Percentiles rank a stretch among this genome's conserved stretches.
phyloP scores from a whole-genome alignment of 768 basidiomycete genomes.

The Leccinum longicurvipes region DNA sequence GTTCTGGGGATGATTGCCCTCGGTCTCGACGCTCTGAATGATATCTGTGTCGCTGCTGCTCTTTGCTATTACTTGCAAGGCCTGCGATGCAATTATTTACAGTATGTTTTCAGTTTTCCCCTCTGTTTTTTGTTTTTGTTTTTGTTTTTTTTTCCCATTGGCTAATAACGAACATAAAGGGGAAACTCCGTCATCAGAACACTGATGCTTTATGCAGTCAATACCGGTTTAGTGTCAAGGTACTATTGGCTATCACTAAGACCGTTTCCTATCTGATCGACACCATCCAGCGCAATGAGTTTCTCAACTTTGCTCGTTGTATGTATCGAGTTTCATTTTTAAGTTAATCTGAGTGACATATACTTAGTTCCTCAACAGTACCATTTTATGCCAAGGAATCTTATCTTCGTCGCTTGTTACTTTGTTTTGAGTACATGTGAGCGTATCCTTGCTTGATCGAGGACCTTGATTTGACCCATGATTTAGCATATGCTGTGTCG shows the following conservation, averaged over 20 bases:
- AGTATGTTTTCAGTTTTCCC: constrained; percentile 30
- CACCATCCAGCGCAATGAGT: constrained; percentile 27
- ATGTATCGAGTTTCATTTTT: constrained; percentile 16
- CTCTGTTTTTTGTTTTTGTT: background rate
- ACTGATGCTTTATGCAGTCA: constrained; percentile 58
- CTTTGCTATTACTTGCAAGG: constrained; percentile 54
- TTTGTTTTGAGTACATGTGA: constrained; percentile 65
- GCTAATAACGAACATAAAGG: constrained; percentile 29
- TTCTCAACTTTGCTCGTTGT: constrained; percentile 55
- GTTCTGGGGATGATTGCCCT: constrained; percentile 47
- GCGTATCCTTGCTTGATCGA: constrained; percentile 20
- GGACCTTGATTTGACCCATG: constrained; percentile 1
- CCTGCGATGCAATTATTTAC: constrained; percentile 47
- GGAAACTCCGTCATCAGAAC: constrained; percentile 55
- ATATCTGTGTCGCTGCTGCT: constrained; percentile 48
- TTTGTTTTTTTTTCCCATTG: background rate
- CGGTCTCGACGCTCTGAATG: constrained; percentile 47
- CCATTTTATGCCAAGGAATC: constrained; percentile 48
- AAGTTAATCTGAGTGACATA: background rate
- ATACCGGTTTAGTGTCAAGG: constrained; percentile 65
- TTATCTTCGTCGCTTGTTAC: constrained; percentile 60
- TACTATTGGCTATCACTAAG: constrained; percentile 14
- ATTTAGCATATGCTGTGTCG: constrained; percentile 60
- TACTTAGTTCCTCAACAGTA: constrained; percentile 39
- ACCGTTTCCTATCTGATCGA: background rate